Base-by-base conservation (phyloP, 2,329 filamentous ascomycete genomes). In the Diaporthe ilicicola region DNA sequence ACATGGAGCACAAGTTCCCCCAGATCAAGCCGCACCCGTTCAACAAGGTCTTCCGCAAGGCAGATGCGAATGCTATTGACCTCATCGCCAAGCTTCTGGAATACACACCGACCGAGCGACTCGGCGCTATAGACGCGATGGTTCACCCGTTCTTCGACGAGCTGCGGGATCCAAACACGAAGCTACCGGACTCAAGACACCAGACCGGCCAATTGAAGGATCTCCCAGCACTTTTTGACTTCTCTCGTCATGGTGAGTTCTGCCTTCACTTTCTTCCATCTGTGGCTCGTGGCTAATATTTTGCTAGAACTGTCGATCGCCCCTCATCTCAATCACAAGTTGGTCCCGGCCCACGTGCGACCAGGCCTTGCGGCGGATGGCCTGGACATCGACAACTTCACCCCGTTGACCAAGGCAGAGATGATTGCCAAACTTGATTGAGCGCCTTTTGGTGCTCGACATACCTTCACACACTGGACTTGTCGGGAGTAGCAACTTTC, bases 1-100 rank as follows among this genome's bases (percentile, higher is more conserved):
- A 99, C 84, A 99, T 99, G 96, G 96, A 99, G 85, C 96, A 99
- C 86, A 98, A 98, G 86, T 99, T 99, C 84, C 96, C 96, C 59
- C 96, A 99, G 83, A 99, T 99, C 86, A 99, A 99, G 87, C 96
- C 96, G 71, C 96, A 99, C 80, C 96, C 96, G 34, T 99, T 99
- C 88, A 97, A 93, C 85, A 98, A 98, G 89, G 96, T 99, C 69
- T 98, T 99, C 89, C 92, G 96, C 76, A 98, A 97, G 89, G 96
- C 96, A 70, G 94, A 97, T 76, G 88, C 91, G 39, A 95, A 94
- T 78, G 95, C 96, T 48, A 97, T 99, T 78, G 95, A 98, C 79
- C 86, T 99, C 77, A 98, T 99, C 81, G 96, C 94, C 67, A 92
- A 93, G 74, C 87, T 99, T 70, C 88, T 99, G 71, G 96, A 99